These are phyloP conservation scores for Elsinoe australis DNA, from an alignment of 2,329 filamentous ascomycete genomes.

Conservation along the genomic window DNA sequence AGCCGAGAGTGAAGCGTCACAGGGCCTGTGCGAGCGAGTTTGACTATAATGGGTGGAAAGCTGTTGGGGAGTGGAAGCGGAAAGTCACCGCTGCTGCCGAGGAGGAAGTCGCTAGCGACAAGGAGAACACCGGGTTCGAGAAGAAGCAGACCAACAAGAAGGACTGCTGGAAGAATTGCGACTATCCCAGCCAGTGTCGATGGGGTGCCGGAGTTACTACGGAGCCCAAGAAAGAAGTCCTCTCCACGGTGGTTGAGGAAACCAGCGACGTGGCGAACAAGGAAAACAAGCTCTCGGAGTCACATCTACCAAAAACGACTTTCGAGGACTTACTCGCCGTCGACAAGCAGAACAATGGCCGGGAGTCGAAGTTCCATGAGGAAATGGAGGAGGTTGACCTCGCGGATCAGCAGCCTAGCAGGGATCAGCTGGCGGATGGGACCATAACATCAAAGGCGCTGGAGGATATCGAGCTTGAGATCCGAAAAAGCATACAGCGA, in stretches of 20 bases:
- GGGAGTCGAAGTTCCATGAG: conserved; percentile 7
- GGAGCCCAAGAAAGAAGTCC: conserved; percentile 24
- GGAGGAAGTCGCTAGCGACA: conserved; percentile 20
- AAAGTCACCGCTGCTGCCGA: conserved; percentile 24
- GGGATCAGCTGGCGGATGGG: background rate
- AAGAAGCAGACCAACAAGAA: conserved; percentile 20
- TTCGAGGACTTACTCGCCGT: conserved; percentile 27
- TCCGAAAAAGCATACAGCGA: conserved; percentile 1
- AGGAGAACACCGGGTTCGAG: conserved; percentile 12
- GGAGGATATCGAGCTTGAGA: conserved; percentile 6
- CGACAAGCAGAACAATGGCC: conserved; percentile 4
- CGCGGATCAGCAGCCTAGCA: background rate
- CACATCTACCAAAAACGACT: conserved; percentile 20
- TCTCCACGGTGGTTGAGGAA: conserved; percentile 20
- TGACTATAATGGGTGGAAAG: conserved; percentile 47
- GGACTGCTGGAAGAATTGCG: conserved; percentile 40
- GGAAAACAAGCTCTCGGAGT: background rate
- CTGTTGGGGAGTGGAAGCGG: conserved; percentile 39
- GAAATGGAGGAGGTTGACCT: conserved; percentile 1
- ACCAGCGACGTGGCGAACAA: conserved; percentile 1
- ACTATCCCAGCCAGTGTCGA: conserved; percentile 42
- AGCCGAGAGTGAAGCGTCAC: conserved; percentile 28
- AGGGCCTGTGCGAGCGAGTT: conserved; percentile 45
- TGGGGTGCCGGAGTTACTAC: conserved; percentile 28
- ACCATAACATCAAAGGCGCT: background rate